Conservation (phyloP, 192 early-diverging fungal genomes). For the Coemansia sp. region DNA sequence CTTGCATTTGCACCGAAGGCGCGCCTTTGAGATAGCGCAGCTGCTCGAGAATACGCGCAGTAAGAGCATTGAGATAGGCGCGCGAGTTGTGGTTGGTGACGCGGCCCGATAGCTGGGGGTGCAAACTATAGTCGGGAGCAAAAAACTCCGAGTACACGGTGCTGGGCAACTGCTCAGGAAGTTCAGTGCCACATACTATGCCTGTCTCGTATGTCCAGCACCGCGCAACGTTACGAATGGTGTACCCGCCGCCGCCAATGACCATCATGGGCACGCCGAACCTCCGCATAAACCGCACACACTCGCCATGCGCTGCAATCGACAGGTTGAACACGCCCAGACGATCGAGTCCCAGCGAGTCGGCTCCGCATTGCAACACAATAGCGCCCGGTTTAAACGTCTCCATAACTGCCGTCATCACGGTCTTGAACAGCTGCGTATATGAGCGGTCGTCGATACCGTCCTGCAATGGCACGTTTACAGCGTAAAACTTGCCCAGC, state of each 20-base stretch:
- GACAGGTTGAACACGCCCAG: constrained; percentile 95
- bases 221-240: constrained; percentile 93
- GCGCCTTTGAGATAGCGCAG: constrained; percentile 82
- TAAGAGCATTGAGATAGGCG: constrained; percentile 77
- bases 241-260: constrained; percentile 97
- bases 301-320: constrained; percentile 85
- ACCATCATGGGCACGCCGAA: constrained; percentile 91
- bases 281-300: constrained; percentile 86
- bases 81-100: constrained; percentile 88
- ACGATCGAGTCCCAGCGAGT: constrained; percentile 92
- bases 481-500: constrained; percentile 85
- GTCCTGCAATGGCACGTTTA: constrained; percentile 94
- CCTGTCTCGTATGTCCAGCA: constrained; percentile 96
- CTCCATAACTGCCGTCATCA: constrained; percentile 94
- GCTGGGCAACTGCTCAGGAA: constrained; percentile 74
- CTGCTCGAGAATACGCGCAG: constrained; percentile 78
- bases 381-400: constrained; percentile 88
- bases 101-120: constrained; percentile 76
- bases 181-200: constrained; percentile 73
- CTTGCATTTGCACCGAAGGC: constrained; percentile 95
- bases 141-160: constrained; percentile 82
- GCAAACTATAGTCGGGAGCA: constrained; percentile 85
- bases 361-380: constrained; percentile 96
- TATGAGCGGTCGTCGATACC: constrained; percentile 95
- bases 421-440: constrained; percentile 57